A percentile compares a stretch with the other conserved stretches of the same genome.
Evolutionary conservation across 2,329 filamentous ascomycete genomes (phyloP).

Genomic region (Pseudogymnoascus sp.): DNA sequence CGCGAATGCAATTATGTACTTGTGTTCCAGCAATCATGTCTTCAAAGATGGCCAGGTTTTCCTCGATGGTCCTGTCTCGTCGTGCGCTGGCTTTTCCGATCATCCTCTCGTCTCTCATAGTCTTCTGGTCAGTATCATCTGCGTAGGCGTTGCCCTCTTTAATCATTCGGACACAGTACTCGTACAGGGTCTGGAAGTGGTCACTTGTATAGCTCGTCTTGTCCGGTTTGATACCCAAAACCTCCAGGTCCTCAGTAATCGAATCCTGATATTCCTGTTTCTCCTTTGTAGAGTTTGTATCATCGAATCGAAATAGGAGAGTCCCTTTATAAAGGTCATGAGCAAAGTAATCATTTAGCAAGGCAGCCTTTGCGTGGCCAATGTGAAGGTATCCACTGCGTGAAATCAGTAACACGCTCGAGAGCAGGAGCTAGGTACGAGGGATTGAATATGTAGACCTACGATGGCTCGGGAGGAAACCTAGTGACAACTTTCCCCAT

Average conservation of each 20-base stretch:
- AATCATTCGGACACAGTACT: constrained; percentile 77
- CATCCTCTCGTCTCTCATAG: constrained; percentile 77
- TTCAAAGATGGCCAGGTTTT: constrained; percentile 77
- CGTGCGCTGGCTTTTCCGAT: constrained; percentile 74
- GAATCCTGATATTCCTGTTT: constrained; percentile 93
- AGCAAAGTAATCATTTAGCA: constrained; percentile 94
- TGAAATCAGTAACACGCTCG: constrained; percentile 13
- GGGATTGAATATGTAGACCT: constrained; percentile 29
- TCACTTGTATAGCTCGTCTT: constrained; percentile 83
- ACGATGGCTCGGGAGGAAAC: constrained; percentile 90
- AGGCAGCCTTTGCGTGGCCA: constrained; percentile 86
- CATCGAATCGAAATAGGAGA: constrained; percentile 86
- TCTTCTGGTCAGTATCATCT: constrained; percentile 85
- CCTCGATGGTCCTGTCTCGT: constrained; percentile 69
- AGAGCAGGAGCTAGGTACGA: background rate
- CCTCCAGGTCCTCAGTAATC: constrained; percentile 80
- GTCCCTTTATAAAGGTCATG: constrained; percentile 89
- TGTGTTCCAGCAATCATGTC: constrained; percentile 85
- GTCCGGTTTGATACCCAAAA: constrained; percentile 89
- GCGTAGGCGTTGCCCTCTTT: constrained; percentile 83
- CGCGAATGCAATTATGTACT: constrained; percentile 84
- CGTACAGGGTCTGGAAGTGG: constrained; percentile 88
- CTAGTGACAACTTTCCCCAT: constrained; percentile 76
- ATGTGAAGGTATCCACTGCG: constrained; percentile 76
- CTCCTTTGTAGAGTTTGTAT: constrained; percentile 96